phyloP scores from a whole-genome alignment of 2,329 filamentous ascomycete genomes.

The Elsinoe arachidis region DNA sequence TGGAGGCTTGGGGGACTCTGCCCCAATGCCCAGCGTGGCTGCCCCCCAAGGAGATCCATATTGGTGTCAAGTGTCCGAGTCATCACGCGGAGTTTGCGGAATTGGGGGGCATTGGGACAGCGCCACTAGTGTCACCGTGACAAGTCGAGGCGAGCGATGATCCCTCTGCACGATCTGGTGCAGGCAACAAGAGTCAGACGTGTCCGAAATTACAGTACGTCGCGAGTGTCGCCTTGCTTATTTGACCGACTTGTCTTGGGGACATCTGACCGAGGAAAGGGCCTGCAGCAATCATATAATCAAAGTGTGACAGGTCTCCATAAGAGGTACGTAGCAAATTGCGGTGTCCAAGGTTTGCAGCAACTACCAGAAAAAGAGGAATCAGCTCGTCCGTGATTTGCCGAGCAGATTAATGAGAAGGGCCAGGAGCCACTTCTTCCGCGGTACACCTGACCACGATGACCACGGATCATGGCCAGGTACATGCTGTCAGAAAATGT shows the following conservation, averaged over 20 bases:
- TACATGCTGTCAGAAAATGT: background rate
- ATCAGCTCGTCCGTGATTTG: constrained; percentile 3
- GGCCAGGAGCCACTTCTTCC: background rate
- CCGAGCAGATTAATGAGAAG: background rate
- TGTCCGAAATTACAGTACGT: background rate
- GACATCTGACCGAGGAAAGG: background rate
- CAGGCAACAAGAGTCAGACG: constrained; percentile 2
- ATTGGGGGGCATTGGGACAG: background rate
- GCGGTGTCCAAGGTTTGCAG: background rate
- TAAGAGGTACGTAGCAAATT: background rate
- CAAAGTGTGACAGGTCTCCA: background rate
- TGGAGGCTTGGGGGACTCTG: no score
- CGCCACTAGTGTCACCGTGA: background rate
- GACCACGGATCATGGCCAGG: constrained; percentile 3
- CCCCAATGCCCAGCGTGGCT: background rate
- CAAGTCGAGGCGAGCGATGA: background rate
- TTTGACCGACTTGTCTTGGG: background rate
- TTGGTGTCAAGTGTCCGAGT: background rate
- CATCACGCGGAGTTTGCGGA: background rate
- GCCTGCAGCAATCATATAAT: background rate
- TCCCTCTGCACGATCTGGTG: background rate
- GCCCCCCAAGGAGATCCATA: background rate
- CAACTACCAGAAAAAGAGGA: background rate
- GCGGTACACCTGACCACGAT: background rate
- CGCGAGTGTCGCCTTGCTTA: background rate